phyloP scores from a whole-genome alignment of 495 filamentous ascomycete species.

The Collariella sp. region DNA sequence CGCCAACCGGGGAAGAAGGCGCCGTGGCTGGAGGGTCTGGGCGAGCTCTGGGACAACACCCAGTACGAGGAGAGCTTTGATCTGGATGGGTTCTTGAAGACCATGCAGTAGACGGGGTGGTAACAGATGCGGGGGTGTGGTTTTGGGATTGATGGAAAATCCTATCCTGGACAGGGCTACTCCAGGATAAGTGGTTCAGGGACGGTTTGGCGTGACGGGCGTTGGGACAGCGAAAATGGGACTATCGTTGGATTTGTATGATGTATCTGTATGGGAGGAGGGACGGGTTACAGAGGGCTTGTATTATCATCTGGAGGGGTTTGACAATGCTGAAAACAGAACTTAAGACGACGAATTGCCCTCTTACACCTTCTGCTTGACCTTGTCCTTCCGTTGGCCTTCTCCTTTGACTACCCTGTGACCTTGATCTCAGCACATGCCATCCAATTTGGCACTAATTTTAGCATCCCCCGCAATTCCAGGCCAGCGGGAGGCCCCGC shows the following conservation, averaged over 20 bases:
- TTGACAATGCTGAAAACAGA: too few species aligned
- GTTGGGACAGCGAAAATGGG: slow-evolving; percentile 2
- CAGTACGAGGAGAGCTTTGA: slow-evolving; percentile 98
- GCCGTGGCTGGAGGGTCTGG: slow-evolving; percentile 81
- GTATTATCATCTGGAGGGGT: neutral
- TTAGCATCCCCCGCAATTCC: neutral
- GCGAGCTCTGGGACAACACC: slow-evolving; percentile 90
- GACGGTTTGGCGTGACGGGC: neutral
- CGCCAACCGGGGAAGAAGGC: slow-evolving; percentile 95
- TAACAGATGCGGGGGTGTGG: neutral
- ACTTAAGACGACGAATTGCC: neutral
- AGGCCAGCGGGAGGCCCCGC: neutral
- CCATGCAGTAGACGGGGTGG: slow-evolving; percentile 54
- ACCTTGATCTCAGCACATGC: too few species aligned
- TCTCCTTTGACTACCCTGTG: too few species aligned
- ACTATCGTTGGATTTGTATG: neutral
- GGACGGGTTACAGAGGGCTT: neutral
- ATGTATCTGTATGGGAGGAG: neutral
- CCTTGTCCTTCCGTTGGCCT: too few species aligned
- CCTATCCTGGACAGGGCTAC: neutral
- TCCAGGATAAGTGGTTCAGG: neutral
- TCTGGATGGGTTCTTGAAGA: slow-evolving; percentile 82
- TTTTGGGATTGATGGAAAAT: neutral
- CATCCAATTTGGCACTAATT: neutral
- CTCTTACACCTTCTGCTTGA: too few species aligned